phyloP scores from a whole-genome alignment of 257 asterid genomes.

The Solanum stenotomum region DNA sequence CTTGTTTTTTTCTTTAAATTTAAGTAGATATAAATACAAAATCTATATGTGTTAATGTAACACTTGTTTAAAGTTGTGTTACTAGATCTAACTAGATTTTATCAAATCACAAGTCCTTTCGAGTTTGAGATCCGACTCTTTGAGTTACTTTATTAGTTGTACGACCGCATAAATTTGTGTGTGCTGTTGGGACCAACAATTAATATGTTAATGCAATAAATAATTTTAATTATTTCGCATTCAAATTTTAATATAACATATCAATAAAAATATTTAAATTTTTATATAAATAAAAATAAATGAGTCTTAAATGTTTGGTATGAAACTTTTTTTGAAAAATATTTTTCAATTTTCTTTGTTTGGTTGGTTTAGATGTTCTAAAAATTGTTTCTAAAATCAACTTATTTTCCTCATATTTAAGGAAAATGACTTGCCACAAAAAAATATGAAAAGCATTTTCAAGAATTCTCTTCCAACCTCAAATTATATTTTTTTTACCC shows the following conservation, averaged over 20 bases:
- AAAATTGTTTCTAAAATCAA: no score
- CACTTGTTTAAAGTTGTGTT: neutral
- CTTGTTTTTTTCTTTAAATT: neutral
- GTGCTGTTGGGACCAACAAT: neutral
- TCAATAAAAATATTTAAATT: neutral
- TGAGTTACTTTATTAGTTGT: neutral
- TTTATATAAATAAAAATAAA: no score
- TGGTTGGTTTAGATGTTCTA: neutral
- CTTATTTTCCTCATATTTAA: no score
- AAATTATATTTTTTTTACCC: neutral
- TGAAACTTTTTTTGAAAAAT: neutral
- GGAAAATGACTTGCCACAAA: neutral
- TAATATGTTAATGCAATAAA: no score
- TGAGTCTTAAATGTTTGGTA: neutral
- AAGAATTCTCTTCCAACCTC: neutral
- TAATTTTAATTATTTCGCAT: no score
- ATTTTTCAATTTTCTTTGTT: neutral
- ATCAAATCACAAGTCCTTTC: neutral
- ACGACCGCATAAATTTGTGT: fast-evolving
- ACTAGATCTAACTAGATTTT: neutral
- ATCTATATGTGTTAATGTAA: neutral
- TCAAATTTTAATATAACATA: neutral
- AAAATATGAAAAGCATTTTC: neutral
- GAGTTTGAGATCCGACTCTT: neutral
- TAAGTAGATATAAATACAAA: neutral